Evolutionary conservation across 2,329 filamentous ascomycete genomes (phyloP), one percentile per base, ranked within the genome.

Genomic region (Ophiostoma australiae): DNA sequence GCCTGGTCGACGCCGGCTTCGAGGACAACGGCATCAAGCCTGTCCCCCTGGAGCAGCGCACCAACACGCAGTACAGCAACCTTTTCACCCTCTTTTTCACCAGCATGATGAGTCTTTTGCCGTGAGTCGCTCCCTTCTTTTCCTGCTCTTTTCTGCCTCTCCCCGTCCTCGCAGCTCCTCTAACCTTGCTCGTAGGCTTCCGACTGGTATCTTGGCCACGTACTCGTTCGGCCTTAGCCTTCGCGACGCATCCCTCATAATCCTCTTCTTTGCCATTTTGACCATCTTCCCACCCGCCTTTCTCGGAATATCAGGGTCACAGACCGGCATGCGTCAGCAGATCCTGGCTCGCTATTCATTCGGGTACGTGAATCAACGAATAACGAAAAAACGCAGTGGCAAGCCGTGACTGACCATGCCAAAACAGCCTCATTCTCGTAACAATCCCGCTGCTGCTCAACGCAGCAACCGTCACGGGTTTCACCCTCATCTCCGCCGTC

Each of bases 41-140:
- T 0, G 84, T 89, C 31, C 84, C 86, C 0, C 73, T 83, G 31
- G 83, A 86, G 70, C 79, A 85, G 72, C 81, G 87, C 61, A 87
- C 82, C 1, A 82, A 85, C 73, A 86, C 80, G 10, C 80, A 81
- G 48, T 85, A 85, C 74, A 81, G 81, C 77, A 85, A 86, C 72
- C 80, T 89, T 66, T 89, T 89, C 75, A 87, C 86, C 3, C 80
- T 89, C 33, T 88, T 87, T 81, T 87, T 88, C 75, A 86, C 84
- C 27, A 83, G 86, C 72, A 82, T 86, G 71, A 80, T 85, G 63
- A 87, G 85, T 75, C 80, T 87, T 8, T 76, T 89, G 41, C 86
- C 87, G 86, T 88, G 76, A 78, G 85, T 81, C 41, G 63, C 23
- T 1, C 52, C 23, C 48, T 52, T 58, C 33, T 13, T n/a, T 31